These are phyloP conservation scores for Hypoxylon subgilvum DNA, from an alignment of 495 filamentous ascomycete species.

Conservation along the genomic window DNA sequence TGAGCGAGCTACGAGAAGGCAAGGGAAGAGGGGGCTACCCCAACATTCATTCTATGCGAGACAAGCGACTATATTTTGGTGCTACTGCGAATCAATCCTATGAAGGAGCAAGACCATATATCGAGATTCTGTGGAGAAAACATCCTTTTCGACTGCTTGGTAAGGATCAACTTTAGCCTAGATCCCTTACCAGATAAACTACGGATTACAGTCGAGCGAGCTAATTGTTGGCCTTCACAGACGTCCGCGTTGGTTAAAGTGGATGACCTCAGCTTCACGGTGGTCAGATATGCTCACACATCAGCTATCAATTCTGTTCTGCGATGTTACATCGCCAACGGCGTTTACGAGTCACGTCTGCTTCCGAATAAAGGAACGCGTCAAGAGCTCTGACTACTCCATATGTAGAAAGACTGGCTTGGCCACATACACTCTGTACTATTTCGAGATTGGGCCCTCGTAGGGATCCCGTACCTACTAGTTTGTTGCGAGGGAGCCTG, in stretches of 20 bases:
- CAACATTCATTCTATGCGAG: too few relatives aligned
- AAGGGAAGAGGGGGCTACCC: too few relatives aligned
- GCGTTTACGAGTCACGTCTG: neutral
- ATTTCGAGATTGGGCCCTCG: slow-evolving; percentile 1
- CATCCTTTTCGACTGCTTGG: neutral
- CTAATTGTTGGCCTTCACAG: neutral
- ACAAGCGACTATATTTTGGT: too few relatives aligned
- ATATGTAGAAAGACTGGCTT: neutral
- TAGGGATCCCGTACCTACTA: neutral
- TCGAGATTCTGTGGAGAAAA: too few relatives aligned
- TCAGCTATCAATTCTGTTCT: neutral
- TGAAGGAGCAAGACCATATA: too few relatives aligned
- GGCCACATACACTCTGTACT: neutral
- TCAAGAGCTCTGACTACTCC: neutral
- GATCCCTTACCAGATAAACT: neutral
- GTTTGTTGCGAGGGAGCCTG: neutral
- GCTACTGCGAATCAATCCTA: too few relatives aligned
- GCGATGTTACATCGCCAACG: neutral
- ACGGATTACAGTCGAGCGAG: too few relatives aligned
- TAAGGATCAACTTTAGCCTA: slow-evolving; percentile 2
- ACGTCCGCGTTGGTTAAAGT: neutral
- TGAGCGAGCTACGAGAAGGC: too few relatives aligned
- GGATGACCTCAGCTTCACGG: neutral
- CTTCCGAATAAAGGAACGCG: too few relatives aligned
- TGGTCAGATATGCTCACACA: neutral